phyloP scores from a whole-genome alignment of 805 yeast genomes.

The Candida ponderosae region DNA sequence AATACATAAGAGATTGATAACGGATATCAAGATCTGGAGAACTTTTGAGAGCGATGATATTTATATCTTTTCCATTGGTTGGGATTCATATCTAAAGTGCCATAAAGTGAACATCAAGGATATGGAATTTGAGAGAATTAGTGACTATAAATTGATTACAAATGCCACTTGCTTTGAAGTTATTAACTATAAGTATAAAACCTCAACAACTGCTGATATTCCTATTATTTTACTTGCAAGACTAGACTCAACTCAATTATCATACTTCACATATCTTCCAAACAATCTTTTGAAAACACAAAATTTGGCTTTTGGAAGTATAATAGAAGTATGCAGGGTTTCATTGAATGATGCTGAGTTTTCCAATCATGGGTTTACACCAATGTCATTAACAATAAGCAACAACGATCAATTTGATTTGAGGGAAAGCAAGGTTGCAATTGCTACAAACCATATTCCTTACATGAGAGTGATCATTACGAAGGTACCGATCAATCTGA shows the following conservation, averaged over 20 bases:
- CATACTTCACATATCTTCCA: conserved; percentile 34
- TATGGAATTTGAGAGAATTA: neutral
- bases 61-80: conserved; percentile 48
- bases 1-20: conserved; percentile 32
- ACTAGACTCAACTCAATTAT: conserved; percentile 49
- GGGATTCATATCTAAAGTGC: conserved; percentile 42
- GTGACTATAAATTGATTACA: conserved; percentile 30
- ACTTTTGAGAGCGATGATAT: conserved; percentile 13
- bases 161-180: conserved; percentile 46
- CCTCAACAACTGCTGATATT: conserved; percentile 4
- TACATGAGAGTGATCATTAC: conserved; percentile 61
- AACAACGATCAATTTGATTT: conserved; percentile 9
- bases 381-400: conserved; percentile 31
- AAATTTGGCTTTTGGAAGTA: conserved; percentile 1
- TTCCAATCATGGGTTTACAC: conserved; percentile 54
- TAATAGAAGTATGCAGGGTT: conserved; percentile 34
- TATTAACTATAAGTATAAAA: conserved; percentile 15
- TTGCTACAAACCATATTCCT: conserved; percentile 76
- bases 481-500: conserved; percentile 26
- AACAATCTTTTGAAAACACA: no score
- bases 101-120: conserved; percentile 20
- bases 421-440: conserved; percentile 32
- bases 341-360: conserved; percentile 73
- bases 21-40: conserved; percentile 21
- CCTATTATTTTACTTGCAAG: conserved; percentile 49